phyloP scores from a whole-genome alignment of 176 grass and related monocot genomes.

The Alloteropsis semialata region DNA sequence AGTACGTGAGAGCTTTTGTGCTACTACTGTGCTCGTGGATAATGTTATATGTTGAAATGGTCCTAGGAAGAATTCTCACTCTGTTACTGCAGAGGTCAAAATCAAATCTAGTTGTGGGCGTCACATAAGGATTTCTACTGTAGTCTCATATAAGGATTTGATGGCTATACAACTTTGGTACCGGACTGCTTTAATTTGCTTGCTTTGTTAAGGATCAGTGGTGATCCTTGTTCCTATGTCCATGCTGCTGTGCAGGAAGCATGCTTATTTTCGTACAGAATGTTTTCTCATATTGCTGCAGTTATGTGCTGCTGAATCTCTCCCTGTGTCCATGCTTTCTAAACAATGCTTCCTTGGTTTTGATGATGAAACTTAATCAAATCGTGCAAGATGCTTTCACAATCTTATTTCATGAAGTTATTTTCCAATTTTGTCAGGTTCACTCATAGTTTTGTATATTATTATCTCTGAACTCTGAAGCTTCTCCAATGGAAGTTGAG shows the following conservation, averaged over 20 bases:
- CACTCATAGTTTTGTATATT: constrained; percentile 28
- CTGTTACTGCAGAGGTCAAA: background rate
- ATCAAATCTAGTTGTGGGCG: background rate
- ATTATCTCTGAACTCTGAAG: constrained; percentile 9
- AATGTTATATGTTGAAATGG: background rate
- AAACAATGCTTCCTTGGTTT: background rate
- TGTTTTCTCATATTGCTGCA: background rate
- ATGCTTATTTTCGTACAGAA: background rate
- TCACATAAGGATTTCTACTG: constrained; percentile 4
- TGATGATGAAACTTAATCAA: constrained; percentile 13
- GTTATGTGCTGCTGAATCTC: background rate
- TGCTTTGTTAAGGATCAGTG: background rate
- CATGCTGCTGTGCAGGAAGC: background rate
- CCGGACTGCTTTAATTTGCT: background rate
- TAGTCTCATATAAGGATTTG: background rate
- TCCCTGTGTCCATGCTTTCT: background rate
- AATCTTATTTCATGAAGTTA: background rate
- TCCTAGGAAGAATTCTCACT: background rate
- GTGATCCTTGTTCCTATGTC: constrained; percentile 1
- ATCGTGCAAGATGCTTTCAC: constrained; percentile 13
- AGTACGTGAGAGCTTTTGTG: background rate
- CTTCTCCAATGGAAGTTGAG: constrained; percentile 55
- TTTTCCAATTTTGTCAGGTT: constrained; percentile 39
- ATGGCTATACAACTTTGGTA: background rate
- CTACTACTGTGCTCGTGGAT: background rate